A percentile compares a stretch with the other conserved stretches of the same genome.
These are phyloP conservation scores for Penicillium soppii DNA, from an alignment of 495 filamentous ascomycete species.

Conservation along the genomic window DNA sequence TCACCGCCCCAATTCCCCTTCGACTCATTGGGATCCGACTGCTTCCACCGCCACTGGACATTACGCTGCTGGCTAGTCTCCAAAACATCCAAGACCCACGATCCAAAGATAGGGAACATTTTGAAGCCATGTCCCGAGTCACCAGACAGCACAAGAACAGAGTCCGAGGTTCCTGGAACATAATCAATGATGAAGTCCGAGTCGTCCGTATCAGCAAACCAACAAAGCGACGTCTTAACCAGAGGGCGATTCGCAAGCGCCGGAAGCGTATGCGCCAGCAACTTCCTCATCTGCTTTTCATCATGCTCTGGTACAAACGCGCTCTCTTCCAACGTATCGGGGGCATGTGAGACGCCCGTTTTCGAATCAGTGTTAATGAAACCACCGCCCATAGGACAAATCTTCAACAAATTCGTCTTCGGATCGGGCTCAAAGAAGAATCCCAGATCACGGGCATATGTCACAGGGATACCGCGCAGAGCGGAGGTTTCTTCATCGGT, in stretches of 20 bases:
- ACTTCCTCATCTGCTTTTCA: conserved; percentile 42
- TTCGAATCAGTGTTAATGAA: conserved; percentile 48
- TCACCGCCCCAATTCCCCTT: conserved; percentile 37
- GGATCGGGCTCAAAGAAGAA: conserved; percentile 62
- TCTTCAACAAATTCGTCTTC: conserved; percentile 52
- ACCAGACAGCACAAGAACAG: conserved; percentile 50
- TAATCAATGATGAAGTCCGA: conserved; percentile 59
- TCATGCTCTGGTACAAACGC: conserved; percentile 49
- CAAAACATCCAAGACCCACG: conserved; percentile 45
- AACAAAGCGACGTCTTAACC: conserved; percentile 50
- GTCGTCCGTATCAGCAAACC: conserved; percentile 58
- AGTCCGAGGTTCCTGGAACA: conserved; percentile 42
- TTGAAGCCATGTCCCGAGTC: conserved; percentile 62
- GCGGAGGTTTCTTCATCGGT: conserved; percentile 48
- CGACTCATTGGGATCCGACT: conserved; percentile 5
- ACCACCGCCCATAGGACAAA: conserved; percentile 54
- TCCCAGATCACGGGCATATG: conserved; percentile 53
- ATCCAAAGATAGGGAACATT: conserved; percentile 56
- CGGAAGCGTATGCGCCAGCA: conserved; percentile 51
- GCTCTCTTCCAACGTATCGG: conserved; percentile 29
- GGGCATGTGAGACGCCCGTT: conserved; percentile 32
- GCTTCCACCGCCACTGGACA: conserved; percentile 48
- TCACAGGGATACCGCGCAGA: conserved; percentile 54
- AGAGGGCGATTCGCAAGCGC: conserved; percentile 48
- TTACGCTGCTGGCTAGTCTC: conserved; percentile 30